phyloP scores from a whole-genome alignment of 805 yeast species.

The Yamadazyma philogaea region DNA sequence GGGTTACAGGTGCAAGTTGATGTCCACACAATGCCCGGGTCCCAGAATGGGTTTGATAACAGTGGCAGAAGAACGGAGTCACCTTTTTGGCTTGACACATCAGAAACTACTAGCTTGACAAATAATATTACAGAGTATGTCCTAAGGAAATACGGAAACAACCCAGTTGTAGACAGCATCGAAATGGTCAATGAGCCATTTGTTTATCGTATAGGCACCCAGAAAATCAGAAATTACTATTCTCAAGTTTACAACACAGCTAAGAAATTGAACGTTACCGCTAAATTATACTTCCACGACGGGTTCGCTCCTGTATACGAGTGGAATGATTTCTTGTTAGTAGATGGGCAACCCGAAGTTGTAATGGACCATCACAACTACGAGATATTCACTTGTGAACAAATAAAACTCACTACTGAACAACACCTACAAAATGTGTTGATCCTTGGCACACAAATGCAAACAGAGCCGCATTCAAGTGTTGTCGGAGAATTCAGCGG shows the following conservation, averaged over 20 bases:
- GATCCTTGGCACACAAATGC: slow-evolving; percentile 30
- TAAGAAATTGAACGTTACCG: slow-evolving; percentile 29
- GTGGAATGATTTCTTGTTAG: slow-evolving; percentile 42
- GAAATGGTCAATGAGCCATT: slow-evolving; percentile 42
- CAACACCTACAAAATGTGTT: slow-evolving; percentile 29
- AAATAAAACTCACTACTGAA: slow-evolving; percentile 30
- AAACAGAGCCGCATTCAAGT: slow-evolving; percentile 42
- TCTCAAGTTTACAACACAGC: slow-evolving; percentile 29
- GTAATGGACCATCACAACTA: slow-evolving; percentile 42
- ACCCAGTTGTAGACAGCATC: slow-evolving; percentile 32
- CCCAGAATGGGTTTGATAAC: slow-evolving; percentile 85
- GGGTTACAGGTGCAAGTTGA: slow-evolving; percentile 71
- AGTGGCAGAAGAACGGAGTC: slow-evolving; percentile 58
- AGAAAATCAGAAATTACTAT: slow-evolving; percentile 26
- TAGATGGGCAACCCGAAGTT: slow-evolving; percentile 26
- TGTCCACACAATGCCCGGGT: slow-evolving; percentile 80
- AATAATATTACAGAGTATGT: slow-evolving; percentile 22
- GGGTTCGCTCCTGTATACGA: slow-evolving; percentile 56
- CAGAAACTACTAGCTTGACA: slow-evolving; percentile 24
- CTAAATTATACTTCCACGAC: slow-evolving; percentile 58
- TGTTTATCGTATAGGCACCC: slow-evolving; percentile 21
- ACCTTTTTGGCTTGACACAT: slow-evolving; percentile 34
- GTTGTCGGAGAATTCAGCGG: slow-evolving; percentile 72
- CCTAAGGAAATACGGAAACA: slow-evolving; percentile 29
- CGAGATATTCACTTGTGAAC: slow-evolving; percentile 29